These are phyloP conservation scores for Suillus placidus DNA, from an alignment of 768 basidiomycete species.

Conservation along the genomic window DNA sequence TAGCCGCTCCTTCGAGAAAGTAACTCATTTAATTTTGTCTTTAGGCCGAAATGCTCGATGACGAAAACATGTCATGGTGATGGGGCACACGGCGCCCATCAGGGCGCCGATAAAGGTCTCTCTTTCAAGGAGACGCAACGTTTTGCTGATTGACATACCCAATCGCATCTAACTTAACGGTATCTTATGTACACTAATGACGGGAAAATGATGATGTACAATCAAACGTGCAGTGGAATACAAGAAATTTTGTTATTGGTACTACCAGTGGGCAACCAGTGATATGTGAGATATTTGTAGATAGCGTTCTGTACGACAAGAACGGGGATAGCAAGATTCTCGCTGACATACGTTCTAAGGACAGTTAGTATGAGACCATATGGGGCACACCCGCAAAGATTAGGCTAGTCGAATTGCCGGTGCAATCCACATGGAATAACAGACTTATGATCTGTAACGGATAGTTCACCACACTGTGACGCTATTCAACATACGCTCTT, in stretches of 20 bases:
- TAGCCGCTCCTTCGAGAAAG: background rate
- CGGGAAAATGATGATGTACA: conserved; percentile 18
- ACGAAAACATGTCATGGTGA: conserved; percentile 33
- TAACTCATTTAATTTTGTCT: background rate
- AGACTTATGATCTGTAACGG: background rate
- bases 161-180: conserved; percentile 9
- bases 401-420: background rate
- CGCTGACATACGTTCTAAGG: background rate
- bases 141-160: conserved; percentile 1
- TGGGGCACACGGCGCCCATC: conserved; percentile 19
- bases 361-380: no score
- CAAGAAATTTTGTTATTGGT: background rate
- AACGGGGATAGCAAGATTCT: background rate
- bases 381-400: background rate
- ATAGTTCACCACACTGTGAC: background rate
- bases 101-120: conserved; percentile 14
- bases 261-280: background rate
- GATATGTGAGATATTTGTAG: background rate
- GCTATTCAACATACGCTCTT: background rate
- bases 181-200: conserved; percentile 17
- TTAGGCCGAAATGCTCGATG: conserved; percentile 32
- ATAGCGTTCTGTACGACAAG: background rate
- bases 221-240: background rate
- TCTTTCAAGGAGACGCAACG: conserved; percentile 9
- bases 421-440: background rate